phyloP scores from a whole-genome alignment of 768 basidiomycete genomes.

The Hygrocybe coccinea region DNA sequence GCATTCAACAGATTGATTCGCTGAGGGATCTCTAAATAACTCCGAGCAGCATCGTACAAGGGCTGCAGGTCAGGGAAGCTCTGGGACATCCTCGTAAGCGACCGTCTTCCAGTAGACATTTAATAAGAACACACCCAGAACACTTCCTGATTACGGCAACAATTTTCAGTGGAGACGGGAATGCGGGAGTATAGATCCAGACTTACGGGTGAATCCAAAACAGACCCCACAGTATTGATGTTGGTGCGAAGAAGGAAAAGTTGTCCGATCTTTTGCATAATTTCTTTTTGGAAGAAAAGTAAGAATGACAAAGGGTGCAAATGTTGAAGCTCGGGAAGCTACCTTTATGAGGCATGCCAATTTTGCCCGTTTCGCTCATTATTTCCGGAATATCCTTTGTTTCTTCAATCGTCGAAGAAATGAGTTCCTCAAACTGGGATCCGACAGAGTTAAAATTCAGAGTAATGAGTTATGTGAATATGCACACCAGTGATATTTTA shows the following conservation, averaged over 20 bases:
- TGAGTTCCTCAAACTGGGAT: slow-evolving; percentile 80
- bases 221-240: slow-evolving; percentile 92
- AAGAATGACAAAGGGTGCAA: slow-evolving; percentile 7
- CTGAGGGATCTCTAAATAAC: slow-evolving; percentile 92
- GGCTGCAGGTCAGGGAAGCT: slow-evolving; percentile 94
- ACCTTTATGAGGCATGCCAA: slow-evolving; percentile 85
- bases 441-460: neutral
- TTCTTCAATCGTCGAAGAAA: slow-evolving; percentile 90
- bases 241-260: slow-evolving; percentile 90
- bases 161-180: slow-evolving; percentile 4
- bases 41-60: slow-evolving; percentile 87
- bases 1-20: slow-evolving; percentile 90
- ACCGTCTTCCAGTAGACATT: neutral
- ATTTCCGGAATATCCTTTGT: slow-evolving; percentile 94
- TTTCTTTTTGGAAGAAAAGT: slow-evolving; percentile 44
- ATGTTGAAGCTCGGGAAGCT: slow-evolving; percentile 10
- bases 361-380: slow-evolving; percentile 91
- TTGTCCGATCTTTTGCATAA: slow-evolving; percentile 96
- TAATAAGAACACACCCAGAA: slow-evolving; percentile 73
- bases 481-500: slow-evolving; percentile 81
- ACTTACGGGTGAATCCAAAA: slow-evolving; percentile 90
- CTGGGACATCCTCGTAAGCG: slow-evolving; percentile 32
- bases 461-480: slow-evolving; percentile 1
- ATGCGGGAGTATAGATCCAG: slow-evolving; percentile 5
- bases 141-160: slow-evolving; percentile 57